A percentile compares a stretch with the other conserved stretches of the same genome.
phyloP scores from a whole-genome alignment of 2,329 filamentous ascomycete species.

The Calonectria hawksworthii region DNA sequence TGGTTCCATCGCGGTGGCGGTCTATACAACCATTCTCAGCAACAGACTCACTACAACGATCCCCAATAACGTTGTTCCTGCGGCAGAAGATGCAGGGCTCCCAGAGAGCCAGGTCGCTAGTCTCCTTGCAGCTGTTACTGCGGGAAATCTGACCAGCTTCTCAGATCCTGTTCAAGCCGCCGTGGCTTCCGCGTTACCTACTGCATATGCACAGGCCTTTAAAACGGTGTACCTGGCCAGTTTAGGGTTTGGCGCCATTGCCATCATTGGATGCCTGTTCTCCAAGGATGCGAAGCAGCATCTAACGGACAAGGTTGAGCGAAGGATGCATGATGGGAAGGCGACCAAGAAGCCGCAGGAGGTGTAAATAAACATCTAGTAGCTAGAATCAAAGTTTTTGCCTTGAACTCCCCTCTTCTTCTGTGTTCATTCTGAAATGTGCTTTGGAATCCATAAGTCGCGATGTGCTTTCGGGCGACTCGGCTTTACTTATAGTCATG shows the following conservation, averaged over 20 bases:
- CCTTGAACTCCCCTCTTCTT: neutral
- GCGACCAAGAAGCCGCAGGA: constrained; percentile 15
- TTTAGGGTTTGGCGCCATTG: constrained; percentile 55
- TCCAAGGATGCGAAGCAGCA: constrained; percentile 52
- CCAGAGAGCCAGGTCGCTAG: constrained; percentile 47
- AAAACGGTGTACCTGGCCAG: constrained; percentile 57
- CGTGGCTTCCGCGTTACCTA: constrained; percentile 46
- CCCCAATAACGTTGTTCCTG: constrained; percentile 51
- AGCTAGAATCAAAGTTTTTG: neutral
- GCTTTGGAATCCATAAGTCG: neutral
- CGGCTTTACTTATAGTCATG: neutral
- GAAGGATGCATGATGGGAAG: constrained; percentile 47
- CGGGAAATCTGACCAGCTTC: constrained; percentile 49
- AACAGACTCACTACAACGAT: constrained; percentile 54
- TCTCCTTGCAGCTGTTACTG: constrained; percentile 51
- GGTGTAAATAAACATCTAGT: neutral
- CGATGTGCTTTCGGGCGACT: neutral
- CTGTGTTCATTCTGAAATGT: neutral
- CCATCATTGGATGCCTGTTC: constrained; percentile 52
- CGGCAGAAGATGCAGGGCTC: constrained; percentile 53
- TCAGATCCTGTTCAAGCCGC: constrained; percentile 49
- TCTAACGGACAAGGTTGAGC: constrained; percentile 52
- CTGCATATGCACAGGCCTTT: constrained; percentile 55
- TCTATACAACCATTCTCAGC: constrained; percentile 56
- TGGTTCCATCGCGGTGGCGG: constrained; percentile 54